A percentile compares a stretch with the other conserved stretches of the same genome.
These are phyloP conservation scores for Rhynchospora breviuscula DNA, from an alignment of 176 grass and related monocot species.

Conservation along the genomic window DNA sequence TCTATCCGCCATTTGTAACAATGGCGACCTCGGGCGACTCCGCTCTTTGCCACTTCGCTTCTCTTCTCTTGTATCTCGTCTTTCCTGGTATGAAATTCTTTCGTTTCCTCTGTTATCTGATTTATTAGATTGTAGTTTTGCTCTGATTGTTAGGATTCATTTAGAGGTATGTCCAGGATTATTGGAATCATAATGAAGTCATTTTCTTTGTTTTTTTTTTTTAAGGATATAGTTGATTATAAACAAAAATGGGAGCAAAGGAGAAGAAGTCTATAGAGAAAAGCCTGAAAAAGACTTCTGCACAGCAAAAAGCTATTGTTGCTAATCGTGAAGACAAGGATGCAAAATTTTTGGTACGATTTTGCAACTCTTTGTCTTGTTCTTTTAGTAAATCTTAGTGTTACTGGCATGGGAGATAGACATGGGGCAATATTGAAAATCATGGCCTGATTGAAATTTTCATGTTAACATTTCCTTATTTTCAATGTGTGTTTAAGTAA, in stretches of 20 bases:
- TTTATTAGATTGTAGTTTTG: not conserved
- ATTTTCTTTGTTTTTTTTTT: not conserved
- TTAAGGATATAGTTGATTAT: conserved; percentile 1
- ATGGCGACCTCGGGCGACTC: no score
- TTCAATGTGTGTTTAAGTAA: no score
- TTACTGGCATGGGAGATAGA: no score
- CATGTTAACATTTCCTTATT: no score
- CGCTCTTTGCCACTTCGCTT: not conserved
- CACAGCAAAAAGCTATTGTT: conserved; percentile 12
- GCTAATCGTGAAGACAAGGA: conserved; percentile 22
- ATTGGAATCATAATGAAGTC: not conserved
- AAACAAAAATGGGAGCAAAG: conserved; percentile 28
- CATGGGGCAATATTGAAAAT: no score
- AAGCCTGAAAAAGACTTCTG: conserved; percentile 28
- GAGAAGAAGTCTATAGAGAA: conserved; percentile 38
- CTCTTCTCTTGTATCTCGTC: not conserved
- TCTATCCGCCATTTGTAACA: no score
- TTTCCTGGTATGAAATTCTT: not conserved
- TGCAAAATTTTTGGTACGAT: conserved; percentile 33
- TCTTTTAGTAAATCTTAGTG: not conserved
- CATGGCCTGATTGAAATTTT: no score
- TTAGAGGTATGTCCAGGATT: not conserved
- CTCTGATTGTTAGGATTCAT: not conserved
- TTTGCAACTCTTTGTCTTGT: not conserved
- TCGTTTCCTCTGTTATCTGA: no score